These are phyloP conservation scores for Daedaleopsis nitida DNA, from an alignment of 768 basidiomycete species.

Conservation along the genomic window DNA sequence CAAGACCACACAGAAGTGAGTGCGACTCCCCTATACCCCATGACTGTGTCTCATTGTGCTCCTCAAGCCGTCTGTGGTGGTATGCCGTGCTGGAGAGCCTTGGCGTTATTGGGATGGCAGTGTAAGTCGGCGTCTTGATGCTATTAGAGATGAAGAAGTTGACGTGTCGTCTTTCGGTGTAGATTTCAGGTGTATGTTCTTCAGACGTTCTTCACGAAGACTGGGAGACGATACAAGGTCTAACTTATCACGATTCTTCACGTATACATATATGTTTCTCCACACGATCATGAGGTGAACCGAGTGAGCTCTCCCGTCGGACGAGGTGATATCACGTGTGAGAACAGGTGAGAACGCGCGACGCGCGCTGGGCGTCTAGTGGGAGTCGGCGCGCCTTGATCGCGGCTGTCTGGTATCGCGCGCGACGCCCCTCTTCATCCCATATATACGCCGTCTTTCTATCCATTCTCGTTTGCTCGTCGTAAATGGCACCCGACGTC, in stretches of 20 bases:
- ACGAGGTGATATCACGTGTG: background rate
- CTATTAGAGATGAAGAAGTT: background rate
- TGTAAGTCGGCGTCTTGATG: slow-evolving; percentile 54
- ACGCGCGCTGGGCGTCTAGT: slow-evolving; percentile 1
- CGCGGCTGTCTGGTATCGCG: background rate
- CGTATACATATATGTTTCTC: slow-evolving; percentile 10
- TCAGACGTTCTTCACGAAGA: slow-evolving; percentile 96
- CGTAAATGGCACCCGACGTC: too few species aligned
- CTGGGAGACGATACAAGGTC: slow-evolving; percentile 87
- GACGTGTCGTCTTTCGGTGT: slow-evolving; percentile 16
- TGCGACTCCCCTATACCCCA: background rate
- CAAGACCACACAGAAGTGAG: slow-evolving; percentile 84
- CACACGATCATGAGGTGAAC: background rate
- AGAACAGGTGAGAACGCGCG: background rate
- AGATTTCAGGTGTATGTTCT: slow-evolving; percentile 91
- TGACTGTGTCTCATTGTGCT: slow-evolving; percentile 1
- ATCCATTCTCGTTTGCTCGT: background rate
- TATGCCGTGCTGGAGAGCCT: slow-evolving; percentile 83
- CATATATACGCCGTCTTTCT: background rate
- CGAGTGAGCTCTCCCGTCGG: background rate
- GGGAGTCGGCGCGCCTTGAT: background rate
- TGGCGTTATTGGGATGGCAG: slow-evolving; percentile 81
- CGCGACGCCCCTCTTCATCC: too few species aligned
- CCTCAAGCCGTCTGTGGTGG: slow-evolving; percentile 84
- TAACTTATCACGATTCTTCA: slow-evolving; percentile 38